Conservation (phyloP, 2,329 filamentous ascomycete genomes). For the Graphiopsis chlorocephala region DNA sequence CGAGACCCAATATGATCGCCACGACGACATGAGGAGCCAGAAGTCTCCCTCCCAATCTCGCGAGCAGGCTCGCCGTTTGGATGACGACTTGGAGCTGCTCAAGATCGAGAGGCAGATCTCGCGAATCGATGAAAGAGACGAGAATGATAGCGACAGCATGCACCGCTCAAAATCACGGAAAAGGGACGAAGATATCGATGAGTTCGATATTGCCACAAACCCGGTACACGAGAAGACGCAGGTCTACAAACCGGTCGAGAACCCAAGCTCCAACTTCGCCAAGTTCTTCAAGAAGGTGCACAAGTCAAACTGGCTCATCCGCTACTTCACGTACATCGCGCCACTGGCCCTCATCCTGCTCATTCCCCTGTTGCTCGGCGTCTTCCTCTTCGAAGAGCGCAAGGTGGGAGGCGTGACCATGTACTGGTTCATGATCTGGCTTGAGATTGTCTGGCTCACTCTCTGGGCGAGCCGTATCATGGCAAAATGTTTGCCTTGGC, state of each 20-base stretch:
- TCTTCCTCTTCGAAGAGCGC: conserved; percentile 51
- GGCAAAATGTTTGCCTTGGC: conserved; percentile 62
- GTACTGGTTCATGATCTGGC: conserved; percentile 92
- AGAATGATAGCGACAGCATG: conserved; percentile 44
- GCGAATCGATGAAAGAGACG: conserved; percentile 38
- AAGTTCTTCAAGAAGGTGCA: conserved; percentile 65
- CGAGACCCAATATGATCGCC: conserved; percentile 39
- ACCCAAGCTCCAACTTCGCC: conserved; percentile 60
- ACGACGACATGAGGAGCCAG: conserved; percentile 30
- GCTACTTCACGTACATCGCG: conserved; percentile 70
- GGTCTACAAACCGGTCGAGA: conserved; percentile 62
- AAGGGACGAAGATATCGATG: conserved; percentile 58
- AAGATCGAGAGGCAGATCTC: conserved; percentile 62
- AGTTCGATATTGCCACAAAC: conserved; percentile 66
- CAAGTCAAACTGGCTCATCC: conserved; percentile 62
- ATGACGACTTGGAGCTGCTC: conserved; percentile 65
- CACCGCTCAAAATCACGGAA: conserved; percentile 51
- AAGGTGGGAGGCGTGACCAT: conserved; percentile 72
- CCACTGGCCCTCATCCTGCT: conserved; percentile 64
- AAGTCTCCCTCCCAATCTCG: conserved; percentile 55
- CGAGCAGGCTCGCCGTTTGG: conserved; percentile 59
- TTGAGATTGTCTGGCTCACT: conserved; percentile 88
- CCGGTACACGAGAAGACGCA: conserved; percentile 66
- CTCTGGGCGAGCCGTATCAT: conserved; percentile 72
- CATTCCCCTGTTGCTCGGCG: conserved; percentile 66